Evolutionary conservation across 2,329 filamentous ascomycete species (phyloP).

Genomic region (Aureobasidium pullulans): DNA sequence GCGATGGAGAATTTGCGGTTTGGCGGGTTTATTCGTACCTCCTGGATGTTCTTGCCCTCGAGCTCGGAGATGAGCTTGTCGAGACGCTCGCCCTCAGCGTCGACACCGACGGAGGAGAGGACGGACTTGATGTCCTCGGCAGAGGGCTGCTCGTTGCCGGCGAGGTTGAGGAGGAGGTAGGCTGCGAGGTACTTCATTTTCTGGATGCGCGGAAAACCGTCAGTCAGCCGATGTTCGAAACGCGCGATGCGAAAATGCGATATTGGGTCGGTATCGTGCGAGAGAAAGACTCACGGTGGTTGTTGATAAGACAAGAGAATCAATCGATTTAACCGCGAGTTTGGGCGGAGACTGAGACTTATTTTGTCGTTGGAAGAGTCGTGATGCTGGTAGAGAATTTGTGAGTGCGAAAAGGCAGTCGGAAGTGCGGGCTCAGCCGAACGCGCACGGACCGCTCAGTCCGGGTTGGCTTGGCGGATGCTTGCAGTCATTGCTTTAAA

Average conservation of each 20-base stretch:
- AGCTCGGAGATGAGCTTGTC: slow-evolving; percentile 83
- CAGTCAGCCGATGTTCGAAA: not conserved
- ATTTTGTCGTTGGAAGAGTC: slow-evolving; percentile 64
- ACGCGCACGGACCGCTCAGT: no score
- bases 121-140: slow-evolving; percentile 80
- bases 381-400: not conserved
- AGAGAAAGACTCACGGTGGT: slow-evolving; percentile 18
- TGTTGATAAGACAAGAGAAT: slow-evolving; percentile 67
- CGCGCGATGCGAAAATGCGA: not conserved
- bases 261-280: slow-evolving; percentile 4
- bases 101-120: slow-evolving; percentile 88
- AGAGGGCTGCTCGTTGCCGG: slow-evolving; percentile 83
- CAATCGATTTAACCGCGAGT: slow-evolving; percentile 99
- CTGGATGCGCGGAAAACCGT: slow-evolving; percentile 10
- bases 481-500: not conserved
- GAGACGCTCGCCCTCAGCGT: slow-evolving; percentile 83
- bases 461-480: not conserved
- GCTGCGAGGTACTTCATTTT: slow-evolving; percentile 99
- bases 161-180: slow-evolving; percentile 94
- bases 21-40: slow-evolving; percentile 56
- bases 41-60: slow-evolving; percentile 81
- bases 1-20: slow-evolving; percentile 17
- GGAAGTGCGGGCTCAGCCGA: no score
- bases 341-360: slow-evolving; percentile 98
- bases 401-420: not conserved